Conservation (phyloP, 169 alveolate species). For the Cryptosporidium muris region DNA sequence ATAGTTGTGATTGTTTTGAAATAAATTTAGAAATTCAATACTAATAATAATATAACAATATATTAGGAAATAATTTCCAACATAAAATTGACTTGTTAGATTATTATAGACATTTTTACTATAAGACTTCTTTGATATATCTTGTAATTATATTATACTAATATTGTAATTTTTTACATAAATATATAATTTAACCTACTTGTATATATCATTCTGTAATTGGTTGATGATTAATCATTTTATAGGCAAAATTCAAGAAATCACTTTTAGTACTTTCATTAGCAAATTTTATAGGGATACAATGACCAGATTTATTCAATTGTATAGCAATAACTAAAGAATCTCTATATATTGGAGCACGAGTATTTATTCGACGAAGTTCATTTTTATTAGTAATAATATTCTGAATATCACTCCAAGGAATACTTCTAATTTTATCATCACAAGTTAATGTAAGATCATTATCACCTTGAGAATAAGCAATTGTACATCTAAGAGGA, state of each 20-base stretch:
- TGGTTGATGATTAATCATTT: too few relatives aligned
- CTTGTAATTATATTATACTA: too few relatives aligned
- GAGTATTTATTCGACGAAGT: slow-evolving; percentile 19
- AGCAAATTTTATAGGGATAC: slow-evolving; percentile 47
- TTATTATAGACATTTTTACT: too few relatives aligned
- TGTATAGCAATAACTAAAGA: slow-evolving; percentile 55
- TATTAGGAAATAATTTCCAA: too few relatives aligned
- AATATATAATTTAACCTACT: too few relatives aligned
- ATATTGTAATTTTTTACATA: too few relatives aligned
- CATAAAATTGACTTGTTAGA: too few relatives aligned
- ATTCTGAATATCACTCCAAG: slow-evolving; percentile 42
- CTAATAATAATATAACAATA: too few relatives aligned
- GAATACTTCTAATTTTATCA: slow-evolving; percentile 50
- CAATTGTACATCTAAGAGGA: slow-evolving; percentile 5
- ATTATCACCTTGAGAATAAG: slow-evolving; percentile 15
- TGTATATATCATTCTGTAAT: too few relatives aligned
- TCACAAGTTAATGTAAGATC: slow-evolving; percentile 57
- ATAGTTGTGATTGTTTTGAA: too few relatives aligned
- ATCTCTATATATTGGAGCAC: slow-evolving; percentile 22
- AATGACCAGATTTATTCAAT: slow-evolving; percentile 50
- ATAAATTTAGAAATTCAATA: too few relatives aligned
- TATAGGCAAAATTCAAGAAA: slow-evolving; percentile 9
- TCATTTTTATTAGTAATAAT: slow-evolving; percentile 38
- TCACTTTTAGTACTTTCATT: slow-evolving; percentile 6
- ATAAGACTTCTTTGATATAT: too few relatives aligned